Conservation (phyloP, 1,284 basidiomycete species). For the Ceratobasidium papillatum region DNA sequence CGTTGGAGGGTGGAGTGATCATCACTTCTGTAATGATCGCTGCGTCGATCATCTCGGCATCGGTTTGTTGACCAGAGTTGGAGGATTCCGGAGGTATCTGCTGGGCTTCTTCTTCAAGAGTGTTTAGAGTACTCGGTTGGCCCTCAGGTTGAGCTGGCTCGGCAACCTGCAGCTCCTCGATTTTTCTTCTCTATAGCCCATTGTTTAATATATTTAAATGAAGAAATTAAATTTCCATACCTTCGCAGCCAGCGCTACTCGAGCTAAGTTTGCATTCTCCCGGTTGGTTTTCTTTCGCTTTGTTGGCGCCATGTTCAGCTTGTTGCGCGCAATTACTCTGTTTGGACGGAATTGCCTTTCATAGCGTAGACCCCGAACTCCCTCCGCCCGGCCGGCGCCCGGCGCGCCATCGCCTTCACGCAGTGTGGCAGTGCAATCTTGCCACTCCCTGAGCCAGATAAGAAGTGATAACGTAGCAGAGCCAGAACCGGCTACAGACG, state of each 20-base stretch:
- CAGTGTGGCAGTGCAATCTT: background rate
- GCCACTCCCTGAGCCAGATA: background rate
- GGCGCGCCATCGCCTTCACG: background rate
- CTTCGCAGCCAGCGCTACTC: background rate
- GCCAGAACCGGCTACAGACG: background rate
- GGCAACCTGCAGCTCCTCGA: background rate
- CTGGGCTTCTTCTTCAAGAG: background rate
- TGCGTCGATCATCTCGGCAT: background rate
- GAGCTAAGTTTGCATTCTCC: background rate
- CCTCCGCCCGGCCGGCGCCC: background rate
- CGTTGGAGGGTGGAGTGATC: background rate
- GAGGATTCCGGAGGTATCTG: background rate
- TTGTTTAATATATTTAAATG: background rate
- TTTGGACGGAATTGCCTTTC: background rate
- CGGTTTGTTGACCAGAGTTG: background rate
- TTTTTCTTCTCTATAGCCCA: background rate
- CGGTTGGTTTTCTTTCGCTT: background rate
- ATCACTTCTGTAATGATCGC: background rate
- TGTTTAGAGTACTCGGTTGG: background rate
- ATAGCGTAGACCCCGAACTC: background rate
- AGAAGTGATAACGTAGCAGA: background rate
- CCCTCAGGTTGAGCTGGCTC: background rate
- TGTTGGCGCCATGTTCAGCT: background rate
- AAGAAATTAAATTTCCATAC: background rate
- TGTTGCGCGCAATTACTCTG: background rate